phyloP scores from a whole-genome alignment of 305 asterid genomes.

The Fraxinus ornus region DNA sequence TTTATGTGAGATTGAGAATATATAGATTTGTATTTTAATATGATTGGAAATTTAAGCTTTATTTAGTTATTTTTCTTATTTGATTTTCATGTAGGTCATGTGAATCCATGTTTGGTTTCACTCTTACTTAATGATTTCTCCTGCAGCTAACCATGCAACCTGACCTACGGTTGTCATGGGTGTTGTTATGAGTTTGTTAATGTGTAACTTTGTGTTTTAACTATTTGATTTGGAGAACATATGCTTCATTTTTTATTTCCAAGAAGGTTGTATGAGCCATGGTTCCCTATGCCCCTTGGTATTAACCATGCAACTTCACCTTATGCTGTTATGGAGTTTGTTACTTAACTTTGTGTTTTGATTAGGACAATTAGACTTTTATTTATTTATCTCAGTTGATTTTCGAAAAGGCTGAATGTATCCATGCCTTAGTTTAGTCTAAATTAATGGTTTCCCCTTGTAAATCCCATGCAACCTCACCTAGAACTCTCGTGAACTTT shows the following conservation, averaged over 20 bases:
- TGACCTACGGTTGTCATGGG: neutral
- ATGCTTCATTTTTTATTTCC: neutral
- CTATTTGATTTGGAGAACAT: constrained; percentile 9
- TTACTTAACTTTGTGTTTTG: neutral
- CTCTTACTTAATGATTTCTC: neutral
- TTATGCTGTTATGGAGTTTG: constrained; percentile 9
- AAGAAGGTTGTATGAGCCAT: neutral
- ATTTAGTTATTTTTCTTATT: neutral
- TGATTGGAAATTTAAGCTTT: neutral
- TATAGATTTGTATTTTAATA: neutral
- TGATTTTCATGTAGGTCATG: neutral
- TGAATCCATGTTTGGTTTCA: neutral
- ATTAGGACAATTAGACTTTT: neutral
- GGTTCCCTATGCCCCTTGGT: neutral
- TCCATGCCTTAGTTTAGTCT: constrained; percentile 3
- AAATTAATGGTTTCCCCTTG: neutral
- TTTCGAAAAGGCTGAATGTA: neutral
- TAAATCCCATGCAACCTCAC: neutral
- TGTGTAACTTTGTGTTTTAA: neutral
- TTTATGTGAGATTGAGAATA: neutral
- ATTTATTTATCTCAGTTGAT: neutral
- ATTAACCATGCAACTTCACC: neutral
- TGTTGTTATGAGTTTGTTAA: neutral
- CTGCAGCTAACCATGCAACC: neutral
- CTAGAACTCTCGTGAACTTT: constrained; percentile 4